phyloP scores from a whole-genome alignment of 768 basidiomycete genomes.

The Tulasnella sp. region DNA sequence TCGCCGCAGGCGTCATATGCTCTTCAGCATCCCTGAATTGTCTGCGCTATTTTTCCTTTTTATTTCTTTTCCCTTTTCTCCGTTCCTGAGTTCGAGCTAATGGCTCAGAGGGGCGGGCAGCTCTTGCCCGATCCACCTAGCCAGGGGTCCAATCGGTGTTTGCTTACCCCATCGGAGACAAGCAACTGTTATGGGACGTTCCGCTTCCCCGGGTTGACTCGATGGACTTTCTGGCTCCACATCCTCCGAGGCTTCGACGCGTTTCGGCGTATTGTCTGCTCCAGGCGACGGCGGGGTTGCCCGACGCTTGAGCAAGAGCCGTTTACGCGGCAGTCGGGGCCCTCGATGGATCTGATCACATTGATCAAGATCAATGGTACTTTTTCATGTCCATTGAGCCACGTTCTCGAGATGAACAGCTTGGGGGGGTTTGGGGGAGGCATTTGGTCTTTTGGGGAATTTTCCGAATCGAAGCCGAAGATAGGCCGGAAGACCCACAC shows the following conservation, averaged over 20 bases:
- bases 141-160: slow-evolving; percentile 4
- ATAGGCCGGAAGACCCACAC: background rate
- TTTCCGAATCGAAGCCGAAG: slow-evolving; percentile 8
- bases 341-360: background rate
- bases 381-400: background rate
- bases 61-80: slow-evolving; percentile 18
- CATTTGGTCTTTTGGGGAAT: background rate
- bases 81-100: slow-evolving; percentile 23
- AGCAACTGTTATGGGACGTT: background rate
- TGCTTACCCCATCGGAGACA: slow-evolving; percentile 5
- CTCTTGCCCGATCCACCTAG: slow-evolving; percentile 17
- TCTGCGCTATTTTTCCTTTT: slow-evolving; percentile 4
- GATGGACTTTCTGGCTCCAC: slow-evolving; percentile 16
- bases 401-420: background rate
- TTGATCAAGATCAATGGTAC: background rate
- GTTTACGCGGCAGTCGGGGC: background rate
- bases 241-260: slow-evolving; percentile 19
- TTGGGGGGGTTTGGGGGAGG: background rate
- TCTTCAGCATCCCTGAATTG: background rate
- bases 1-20: slow-evolving; percentile 1
- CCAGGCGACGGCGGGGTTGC: background rate
- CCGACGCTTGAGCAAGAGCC: background rate
- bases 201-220: background rate
- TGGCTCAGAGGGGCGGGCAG: slow-evolving; percentile 3
- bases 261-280: slow-evolving; percentile 13